A percentile compares a stretch with the other conserved stretches of the same genome.
phyloP scores from a whole-genome alignment of 73 alveolate species.

The Paramecium sonneborni region DNA sequence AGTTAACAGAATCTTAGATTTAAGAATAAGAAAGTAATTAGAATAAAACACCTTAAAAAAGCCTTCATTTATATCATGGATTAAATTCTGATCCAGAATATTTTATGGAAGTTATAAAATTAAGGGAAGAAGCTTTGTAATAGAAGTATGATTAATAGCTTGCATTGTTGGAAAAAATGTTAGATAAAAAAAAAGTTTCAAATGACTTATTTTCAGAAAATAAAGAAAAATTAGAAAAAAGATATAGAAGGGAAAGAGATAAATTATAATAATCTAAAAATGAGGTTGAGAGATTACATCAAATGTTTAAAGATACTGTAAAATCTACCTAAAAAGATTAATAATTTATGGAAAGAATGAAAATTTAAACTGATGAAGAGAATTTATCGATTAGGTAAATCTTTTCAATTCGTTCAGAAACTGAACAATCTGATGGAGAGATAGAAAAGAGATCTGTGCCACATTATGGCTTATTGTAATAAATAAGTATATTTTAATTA shows the following conservation, averaged over 20 bases:
- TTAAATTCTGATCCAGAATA: constrained; percentile 38
- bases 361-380: constrained; percentile 2
- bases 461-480: constrained; percentile 19
- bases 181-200: background rate
- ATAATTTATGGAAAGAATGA: constrained; percentile 38
- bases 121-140: constrained; percentile 23
- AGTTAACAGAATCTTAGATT: background rate
- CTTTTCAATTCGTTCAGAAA: constrained; percentile 33
- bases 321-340: constrained; percentile 9
- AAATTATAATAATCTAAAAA: background rate
- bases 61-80: background rate
- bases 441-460: background rate
- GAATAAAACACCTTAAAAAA: background rate
- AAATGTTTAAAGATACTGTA: constrained; percentile 6
- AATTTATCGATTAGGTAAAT: background rate
- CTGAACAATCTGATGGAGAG: constrained; percentile 35
- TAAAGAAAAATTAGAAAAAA: constrained; percentile 35
- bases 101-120: constrained; percentile 5
- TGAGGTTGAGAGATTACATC: background rate
- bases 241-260: constrained; percentile 4
- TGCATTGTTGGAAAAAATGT: constrained; percentile 3
- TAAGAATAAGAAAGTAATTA: background rate
- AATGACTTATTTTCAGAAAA: background rate
- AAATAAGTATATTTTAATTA: background rate
- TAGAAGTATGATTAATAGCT: background rate